These are phyloP conservation scores for Peronospora tabacina DNA, from an alignment of 352 stramenopile species.

Conservation along the genomic window DNA sequence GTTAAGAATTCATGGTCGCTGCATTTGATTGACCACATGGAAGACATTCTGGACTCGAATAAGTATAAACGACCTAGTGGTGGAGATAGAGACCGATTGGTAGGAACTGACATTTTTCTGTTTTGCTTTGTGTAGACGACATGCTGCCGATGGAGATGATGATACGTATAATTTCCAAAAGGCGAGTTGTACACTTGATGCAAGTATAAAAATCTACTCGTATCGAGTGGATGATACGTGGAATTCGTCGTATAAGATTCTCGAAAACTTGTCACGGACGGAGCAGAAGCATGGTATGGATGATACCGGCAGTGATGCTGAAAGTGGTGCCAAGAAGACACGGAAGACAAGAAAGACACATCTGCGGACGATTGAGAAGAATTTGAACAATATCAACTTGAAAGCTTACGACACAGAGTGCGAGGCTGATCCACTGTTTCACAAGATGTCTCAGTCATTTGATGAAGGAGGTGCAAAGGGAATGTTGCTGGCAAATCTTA, in stretches of 20 bases:
- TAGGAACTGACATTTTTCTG: neutral
- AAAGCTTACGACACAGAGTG: conserved; percentile 85
- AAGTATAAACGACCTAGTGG: conserved; percentile 28
- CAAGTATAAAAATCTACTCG: conserved; percentile 98
- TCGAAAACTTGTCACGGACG: conserved; percentile 94
- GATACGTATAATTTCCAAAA: conserved; percentile 95
- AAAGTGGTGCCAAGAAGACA: conserved; percentile 21
- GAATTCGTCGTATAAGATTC: conserved; percentile 94
- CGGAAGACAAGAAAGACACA: conserved; percentile 44
- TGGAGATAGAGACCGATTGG: neutral
- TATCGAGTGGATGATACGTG: conserved; percentile 98
- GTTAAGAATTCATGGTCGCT: conserved; percentile 95
- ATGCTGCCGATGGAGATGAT: conserved; percentile 28
- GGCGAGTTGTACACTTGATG: conserved; percentile 96
- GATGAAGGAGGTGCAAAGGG: conserved; percentile 88
- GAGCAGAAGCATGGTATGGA: conserved; percentile 46
- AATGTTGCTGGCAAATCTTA: conserved; percentile 89
- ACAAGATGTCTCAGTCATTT: conserved; percentile 90
- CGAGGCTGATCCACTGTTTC: conserved; percentile 86
- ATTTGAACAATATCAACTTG: conserved; percentile 82
- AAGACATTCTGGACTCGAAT: conserved; percentile 84
- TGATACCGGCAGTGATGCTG: conserved; percentile 22
- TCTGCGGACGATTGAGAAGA: conserved; percentile 79
- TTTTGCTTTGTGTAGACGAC: conserved; percentile 12
- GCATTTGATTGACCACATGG: conserved; percentile 96